phyloP scores from a whole-genome alignment of 768 basidiomycete species.

The Polyporus arcularius region DNA sequence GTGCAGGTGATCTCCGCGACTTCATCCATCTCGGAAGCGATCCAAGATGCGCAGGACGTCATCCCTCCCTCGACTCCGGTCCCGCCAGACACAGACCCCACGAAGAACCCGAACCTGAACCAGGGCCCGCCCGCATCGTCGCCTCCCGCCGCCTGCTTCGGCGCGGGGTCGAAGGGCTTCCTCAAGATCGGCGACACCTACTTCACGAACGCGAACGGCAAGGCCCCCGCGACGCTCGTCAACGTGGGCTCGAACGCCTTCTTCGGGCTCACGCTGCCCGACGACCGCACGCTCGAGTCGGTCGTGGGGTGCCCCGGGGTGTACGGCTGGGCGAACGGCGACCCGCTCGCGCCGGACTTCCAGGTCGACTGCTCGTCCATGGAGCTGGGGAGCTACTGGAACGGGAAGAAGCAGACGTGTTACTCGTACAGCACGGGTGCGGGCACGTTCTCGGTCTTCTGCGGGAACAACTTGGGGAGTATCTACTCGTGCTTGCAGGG shows the following conservation, averaged over 20 bases:
- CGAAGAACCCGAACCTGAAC: constrained; percentile 3
- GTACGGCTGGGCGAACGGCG: not conserved
- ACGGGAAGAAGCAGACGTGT: constrained; percentile 7
- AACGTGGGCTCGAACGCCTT: constrained; percentile 8
- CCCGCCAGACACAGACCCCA: not conserved
- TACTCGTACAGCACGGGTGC: not conserved
- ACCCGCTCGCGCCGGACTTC: not conserved
- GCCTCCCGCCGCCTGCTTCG: constrained; percentile 8
- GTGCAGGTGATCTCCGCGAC: not conserved
- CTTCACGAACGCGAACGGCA: not conserved
- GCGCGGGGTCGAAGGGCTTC: constrained; percentile 6
- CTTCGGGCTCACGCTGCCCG: constrained; percentile 7
- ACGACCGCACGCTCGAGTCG: not conserved
- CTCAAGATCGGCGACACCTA: constrained; percentile 6
- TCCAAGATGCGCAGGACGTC: not conserved
- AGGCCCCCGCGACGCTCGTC: constrained; percentile 1
- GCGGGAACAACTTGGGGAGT: constrained; percentile 3
- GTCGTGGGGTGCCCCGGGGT: not conserved
- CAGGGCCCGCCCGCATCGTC: not conserved
- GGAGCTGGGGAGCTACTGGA: constrained; percentile 12
- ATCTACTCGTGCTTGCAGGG: constrained; percentile 10
- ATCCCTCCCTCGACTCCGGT: not conserved
- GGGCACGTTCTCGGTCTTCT: not conserved
- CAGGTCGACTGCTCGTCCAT: constrained; percentile 9
- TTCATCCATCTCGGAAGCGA: not conserved